Evolutionary conservation across 2,329 filamentous ascomycete species (phyloP), one percentile per base, ranked within the genome.

Genomic region (Paracorniculantispora psalliotae): DNA sequence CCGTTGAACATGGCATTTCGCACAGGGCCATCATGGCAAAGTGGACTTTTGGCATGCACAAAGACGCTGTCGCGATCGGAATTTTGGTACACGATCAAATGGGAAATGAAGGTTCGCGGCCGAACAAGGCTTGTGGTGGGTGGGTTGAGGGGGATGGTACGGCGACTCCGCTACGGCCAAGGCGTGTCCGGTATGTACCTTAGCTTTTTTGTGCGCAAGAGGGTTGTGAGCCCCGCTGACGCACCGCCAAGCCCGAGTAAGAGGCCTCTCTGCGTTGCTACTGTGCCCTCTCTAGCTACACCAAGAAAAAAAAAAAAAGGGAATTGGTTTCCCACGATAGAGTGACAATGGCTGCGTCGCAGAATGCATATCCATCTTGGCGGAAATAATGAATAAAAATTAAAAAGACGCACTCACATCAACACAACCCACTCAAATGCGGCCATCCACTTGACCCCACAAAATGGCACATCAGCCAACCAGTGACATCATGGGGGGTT

Each of bases 11-110:
- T 53, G 50, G 50, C 35, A 53, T 43, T 53, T 17, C 9, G 5
- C 2, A 43, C 37, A 17, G 12, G 10, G 9, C 21, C 19, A n/a
- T n/a, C 46, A 57, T 57, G 54, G 46, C 37, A 57, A 57, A 49
- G 46, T 25, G 35, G 46, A 25, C 44, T 41, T 57, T 43, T 43
- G 2, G 44, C 46, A 57, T 57, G 54, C 54, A 33, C 17, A 9
- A 57, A 57, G 43, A n/a, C 23, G 44, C 25, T 56, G 4, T 39
- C 33, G 26, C 53, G 53, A 56, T 57, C 54, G 54, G 13, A 6
- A 21, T 30, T 49, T 49, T 49, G 46, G 54, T 50, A 46, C 19
- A 7, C 9, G 9, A 57, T 57, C 46, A 57, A 25, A n/a, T 35
- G 26, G 13, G 13, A 13, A 21, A 8, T 6, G 19, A 19, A 43